Conservation (phyloP, 208 protist species). For the Trypanosoma mega region DNA sequence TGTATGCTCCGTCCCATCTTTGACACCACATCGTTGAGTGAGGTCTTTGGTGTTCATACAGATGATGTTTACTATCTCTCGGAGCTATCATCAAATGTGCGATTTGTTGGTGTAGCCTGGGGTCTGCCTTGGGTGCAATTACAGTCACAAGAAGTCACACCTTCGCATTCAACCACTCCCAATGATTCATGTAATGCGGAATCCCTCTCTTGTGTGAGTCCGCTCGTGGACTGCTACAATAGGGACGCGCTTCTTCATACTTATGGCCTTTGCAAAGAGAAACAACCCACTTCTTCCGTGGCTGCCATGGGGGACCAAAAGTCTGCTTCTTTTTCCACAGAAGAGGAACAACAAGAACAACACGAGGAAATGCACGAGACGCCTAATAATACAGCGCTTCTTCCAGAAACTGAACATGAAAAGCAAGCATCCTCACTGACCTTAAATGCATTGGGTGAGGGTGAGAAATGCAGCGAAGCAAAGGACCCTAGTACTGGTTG, state of each 20-base stretch:
- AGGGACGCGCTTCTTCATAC: background rate
- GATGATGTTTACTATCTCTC: constrained; percentile 22
- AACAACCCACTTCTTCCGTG: no score
- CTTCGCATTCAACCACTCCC: background rate
- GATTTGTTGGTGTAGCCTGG: constrained; percentile 52
- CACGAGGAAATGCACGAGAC: no score
- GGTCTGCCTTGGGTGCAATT: constrained; percentile 48
- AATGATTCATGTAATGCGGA: no score
- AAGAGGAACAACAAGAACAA: no score
- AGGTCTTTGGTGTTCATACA: constrained; percentile 29
- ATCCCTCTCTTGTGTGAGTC: background rate
- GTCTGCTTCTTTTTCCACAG: no score
- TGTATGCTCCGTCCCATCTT: constrained; percentile 26
- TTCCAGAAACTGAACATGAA: no score
- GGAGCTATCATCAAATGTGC: constrained; percentile 24
- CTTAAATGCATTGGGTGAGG: no score
- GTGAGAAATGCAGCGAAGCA: no score
- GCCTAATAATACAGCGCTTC: no score
- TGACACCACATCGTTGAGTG: constrained; percentile 10
- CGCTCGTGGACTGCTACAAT: background rate
- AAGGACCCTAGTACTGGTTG: no score
- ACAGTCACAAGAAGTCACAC: background rate
- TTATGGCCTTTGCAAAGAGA: background rate
- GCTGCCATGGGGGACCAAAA: no score
- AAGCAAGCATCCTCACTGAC: no score